Evolutionary conservation across 208 protist species (phyloP), one percentile per base, ranked within the genome.

Genomic region (Acanthamoeba royreba): DNA sequence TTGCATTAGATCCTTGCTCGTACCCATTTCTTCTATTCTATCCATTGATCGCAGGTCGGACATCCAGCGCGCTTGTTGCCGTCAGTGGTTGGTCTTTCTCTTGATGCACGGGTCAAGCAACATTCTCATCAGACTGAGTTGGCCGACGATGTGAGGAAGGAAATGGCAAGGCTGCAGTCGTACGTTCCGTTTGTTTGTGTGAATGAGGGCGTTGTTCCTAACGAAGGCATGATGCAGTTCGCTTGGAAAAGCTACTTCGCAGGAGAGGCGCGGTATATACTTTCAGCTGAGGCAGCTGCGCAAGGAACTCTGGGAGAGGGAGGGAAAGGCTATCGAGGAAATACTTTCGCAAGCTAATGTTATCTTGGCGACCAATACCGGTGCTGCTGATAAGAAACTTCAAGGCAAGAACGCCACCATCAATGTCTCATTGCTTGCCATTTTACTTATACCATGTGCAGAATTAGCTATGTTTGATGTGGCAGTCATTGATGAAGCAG

Each of bases 401-500:
- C 86, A 81, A 15, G 19, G 83, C 45, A 63, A n/a, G 47, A 45
- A 66, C 25, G n/a, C n/a, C n/a, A n/a, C n/a, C n/a, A n/a, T n/a
- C n/a, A n/a, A n/a, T n/a, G n/a, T n/a, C n/a, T n/a, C n/a, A n/a
- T n/a, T n/a, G n/a, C n/a, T n/a, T n/a, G 96, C 58, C 66, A 77
- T 55, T 9, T 28, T 0, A 35, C 43, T 35, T 22, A 91, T 33
- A 9, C 55, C 25, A 33, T 91, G 38, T 74, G 35, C 38, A 93
- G 42, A 47, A 19, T 40, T 89, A 42, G 28, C 42, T 52, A 55
- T 45, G 17, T 95, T 95, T 95, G 96, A 97, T 72, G 35, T 96
- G 8, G 47, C 94, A 11, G 94, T 97, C 2, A 96, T 97, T 40
- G 96, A 97, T 79, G 96, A 97, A 77, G 96, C 96, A 42, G 96